phyloP scores from a whole-genome alignment of 305 asterid genomes.

The Nicotiana rustica region DNA sequence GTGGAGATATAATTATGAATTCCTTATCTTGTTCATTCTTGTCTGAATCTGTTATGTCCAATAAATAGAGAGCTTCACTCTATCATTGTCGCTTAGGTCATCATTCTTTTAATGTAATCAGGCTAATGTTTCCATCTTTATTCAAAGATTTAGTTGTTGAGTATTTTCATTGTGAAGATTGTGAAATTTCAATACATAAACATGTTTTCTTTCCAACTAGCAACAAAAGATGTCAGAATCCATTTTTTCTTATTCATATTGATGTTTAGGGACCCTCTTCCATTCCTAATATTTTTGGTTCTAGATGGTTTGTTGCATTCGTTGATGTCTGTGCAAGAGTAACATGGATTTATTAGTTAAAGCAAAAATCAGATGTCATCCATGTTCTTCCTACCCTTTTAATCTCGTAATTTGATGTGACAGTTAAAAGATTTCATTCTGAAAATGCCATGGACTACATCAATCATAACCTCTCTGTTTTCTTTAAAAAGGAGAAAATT shows the following conservation, averaged over 20 bases:
- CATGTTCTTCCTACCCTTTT: background rate
- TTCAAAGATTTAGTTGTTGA: no score
- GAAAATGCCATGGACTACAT: conserved; percentile 13
- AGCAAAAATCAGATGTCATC: conserved; percentile 26
- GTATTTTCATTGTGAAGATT: no score
- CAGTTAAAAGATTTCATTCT: background rate
- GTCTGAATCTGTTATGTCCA: background rate
- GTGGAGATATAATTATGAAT: background rate
- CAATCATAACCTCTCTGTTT: background rate
- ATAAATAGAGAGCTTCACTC: background rate
- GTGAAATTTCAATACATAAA: conserved; percentile 5
- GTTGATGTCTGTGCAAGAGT: conserved; percentile 19
- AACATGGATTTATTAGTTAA: background rate
- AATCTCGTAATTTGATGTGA: background rate
- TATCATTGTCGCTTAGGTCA: background rate
- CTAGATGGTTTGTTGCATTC: conserved; percentile 19
- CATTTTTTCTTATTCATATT: no score
- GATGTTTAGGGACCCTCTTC: background rate
- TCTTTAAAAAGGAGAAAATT: no score
- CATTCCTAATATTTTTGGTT: conserved; percentile 7
- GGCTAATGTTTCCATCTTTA: no score
- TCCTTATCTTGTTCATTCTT: background rate
- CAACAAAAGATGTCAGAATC: no score
- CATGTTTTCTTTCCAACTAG: no score
- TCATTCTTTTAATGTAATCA: conserved; percentile 28